Percentiles rank a stretch among this genome's conserved stretches.
These are phyloP conservation scores for Sporothrix phasma DNA, from an alignment of 2,329 filamentous ascomycete species.

Conservation along the genomic window DNA sequence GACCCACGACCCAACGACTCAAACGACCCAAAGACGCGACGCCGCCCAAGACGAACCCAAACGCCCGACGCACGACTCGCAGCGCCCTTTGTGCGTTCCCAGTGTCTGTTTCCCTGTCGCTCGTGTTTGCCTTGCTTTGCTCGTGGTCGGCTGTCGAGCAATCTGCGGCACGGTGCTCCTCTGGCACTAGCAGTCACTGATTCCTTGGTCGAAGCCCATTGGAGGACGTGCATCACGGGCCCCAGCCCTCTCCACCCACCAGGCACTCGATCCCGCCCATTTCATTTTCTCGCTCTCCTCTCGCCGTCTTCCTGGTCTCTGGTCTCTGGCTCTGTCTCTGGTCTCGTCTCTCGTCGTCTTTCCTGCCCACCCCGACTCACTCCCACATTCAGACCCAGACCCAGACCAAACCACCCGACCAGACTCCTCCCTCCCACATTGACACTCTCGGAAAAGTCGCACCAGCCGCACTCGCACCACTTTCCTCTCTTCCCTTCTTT, in stretches of 20 bases:
- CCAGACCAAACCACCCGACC: no score
- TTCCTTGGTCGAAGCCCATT: background rate
- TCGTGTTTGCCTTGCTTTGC: background rate
- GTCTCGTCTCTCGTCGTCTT: background rate
- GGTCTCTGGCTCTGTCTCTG: no score
- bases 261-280: background rate
- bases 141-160: background rate
- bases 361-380: background rate
- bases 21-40: background rate
- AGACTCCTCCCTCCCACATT: no score
- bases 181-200: background rate
- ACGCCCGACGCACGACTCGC: no score
- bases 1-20: no score
- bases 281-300: background rate
- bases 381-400: conserved; percentile 1
- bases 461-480: conserved; percentile 16
- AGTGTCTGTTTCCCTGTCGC: background rate
- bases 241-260: no score
- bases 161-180: background rate
- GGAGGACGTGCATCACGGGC: no score
- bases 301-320: no score
- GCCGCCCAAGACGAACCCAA: background rate
- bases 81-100: background rate
- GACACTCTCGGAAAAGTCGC: no score
- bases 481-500: background rate